Base-by-base conservation (phyloP, 1,139 yeast genomes). In the Blastobotrys aristatus region DNA sequence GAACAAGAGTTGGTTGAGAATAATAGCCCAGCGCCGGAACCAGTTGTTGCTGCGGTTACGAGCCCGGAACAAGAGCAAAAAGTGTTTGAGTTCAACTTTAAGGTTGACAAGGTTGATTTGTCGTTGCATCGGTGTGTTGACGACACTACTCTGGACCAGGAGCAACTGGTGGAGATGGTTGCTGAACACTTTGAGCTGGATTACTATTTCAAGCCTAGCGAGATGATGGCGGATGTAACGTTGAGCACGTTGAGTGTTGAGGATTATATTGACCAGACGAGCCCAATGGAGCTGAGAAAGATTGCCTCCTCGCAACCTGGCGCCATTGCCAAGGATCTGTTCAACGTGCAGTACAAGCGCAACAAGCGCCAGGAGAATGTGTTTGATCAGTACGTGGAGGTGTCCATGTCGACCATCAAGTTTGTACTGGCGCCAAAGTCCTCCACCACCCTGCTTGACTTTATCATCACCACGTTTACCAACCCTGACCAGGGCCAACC, bases 391-490 rank as follows among this genome's bases (percentile, higher is more conserved):
- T 80, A 78, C 54, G 77, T 90, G 6, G 73, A 77, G n/a, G 69
- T 92, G 44, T 76, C 81, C 47, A 74, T 94, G 63, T 90, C 96
- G 0, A 88, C 95, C 8, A 76, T 94, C 49, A 81, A 82, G 54
- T 75, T 87, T 44, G 84, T 86, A 2, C 69, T 90, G 10, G 80
- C 95, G 0, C 80, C 97, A 44, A 84, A 80, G 58, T 84, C 96
- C 1, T 69, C 86, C 22, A 72, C 92, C 55, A 84, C 95, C 2
- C 69, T 92, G 14, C 68, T 92, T 54, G 94, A 89, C 64, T 94
- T 84, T 62, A 72, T 84, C 2, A 72, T 90, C 60, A 86, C 90
- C 42, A 92, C 97, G 0, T 92, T 92, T 62, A 84, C 96, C 1
- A 73, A 79, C 53, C 87, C 90, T 69, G 45, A 40, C 27, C 43